Conservation (phyloP, 2,329 filamentous ascomycete genomes). For the Zymoseptoria ardabiliae region DNA sequence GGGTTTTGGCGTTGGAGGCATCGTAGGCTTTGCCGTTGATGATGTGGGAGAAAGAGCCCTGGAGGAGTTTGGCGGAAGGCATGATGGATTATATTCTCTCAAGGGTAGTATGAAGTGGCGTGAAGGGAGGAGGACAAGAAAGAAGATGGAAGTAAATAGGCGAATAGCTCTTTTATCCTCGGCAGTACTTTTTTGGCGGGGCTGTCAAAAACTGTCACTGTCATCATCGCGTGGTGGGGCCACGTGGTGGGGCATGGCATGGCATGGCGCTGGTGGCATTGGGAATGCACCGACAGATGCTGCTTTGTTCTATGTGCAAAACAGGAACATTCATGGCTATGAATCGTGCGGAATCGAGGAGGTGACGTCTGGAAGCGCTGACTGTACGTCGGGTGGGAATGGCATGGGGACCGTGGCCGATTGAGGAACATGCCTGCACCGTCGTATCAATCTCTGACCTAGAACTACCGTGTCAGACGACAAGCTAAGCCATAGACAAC, state of each 20-base stretch:
- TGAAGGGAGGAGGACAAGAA: background rate
- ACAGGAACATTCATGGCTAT: background rate
- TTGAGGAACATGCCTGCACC: too few species aligned
- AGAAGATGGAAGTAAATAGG: background rate
- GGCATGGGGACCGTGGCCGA: background rate
- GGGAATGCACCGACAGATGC: background rate
- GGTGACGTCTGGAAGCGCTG: background rate
- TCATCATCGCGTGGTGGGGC: background rate
- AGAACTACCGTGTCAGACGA: too few species aligned
- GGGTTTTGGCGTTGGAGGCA: constrained; percentile 20
- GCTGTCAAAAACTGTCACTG: background rate
- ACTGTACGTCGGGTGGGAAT: background rate
- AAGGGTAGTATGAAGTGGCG: too few species aligned
- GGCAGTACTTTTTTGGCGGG: background rate
- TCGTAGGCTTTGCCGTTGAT: constrained; percentile 31
- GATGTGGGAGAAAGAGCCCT: constrained; percentile 28
- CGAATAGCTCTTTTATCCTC: background rate
- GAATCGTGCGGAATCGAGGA: background rate
- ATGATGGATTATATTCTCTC: background rate
- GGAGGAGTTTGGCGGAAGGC: constrained; percentile 13
- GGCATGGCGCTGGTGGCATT: background rate
- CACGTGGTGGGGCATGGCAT: background rate
- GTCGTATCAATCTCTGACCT: too few species aligned
- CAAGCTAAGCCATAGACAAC: too few species aligned
- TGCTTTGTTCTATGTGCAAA: background rate